phyloP scores from a whole-genome alignment of 371 early-diverging fungal species.

The Mortierella sp. region DNA sequence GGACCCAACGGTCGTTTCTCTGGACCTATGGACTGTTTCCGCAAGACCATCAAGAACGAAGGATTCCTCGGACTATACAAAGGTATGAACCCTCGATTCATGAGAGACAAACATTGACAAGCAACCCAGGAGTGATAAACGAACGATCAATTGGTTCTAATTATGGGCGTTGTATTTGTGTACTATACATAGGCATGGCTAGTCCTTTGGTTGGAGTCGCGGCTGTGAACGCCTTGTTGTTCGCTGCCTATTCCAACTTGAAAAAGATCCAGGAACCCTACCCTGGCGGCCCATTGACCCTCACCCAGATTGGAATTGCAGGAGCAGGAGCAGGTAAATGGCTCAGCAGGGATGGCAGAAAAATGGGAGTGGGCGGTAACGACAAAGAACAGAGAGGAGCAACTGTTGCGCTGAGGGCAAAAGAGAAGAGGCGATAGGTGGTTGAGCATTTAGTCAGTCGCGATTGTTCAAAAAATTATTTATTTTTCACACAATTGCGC shows the following conservation, averaged over 20 bases:
- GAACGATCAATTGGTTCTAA: background rate
- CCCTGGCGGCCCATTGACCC: constrained; percentile 42
- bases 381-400: background rate
- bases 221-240: constrained; percentile 86
- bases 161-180: background rate
- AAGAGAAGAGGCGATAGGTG: background rate
- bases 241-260: constrained; percentile 80
- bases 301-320: constrained; percentile 79
- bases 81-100: constrained; percentile 60
- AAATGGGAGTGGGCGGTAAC: background rate
- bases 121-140: background rate
- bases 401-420: background rate
- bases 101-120: background rate
- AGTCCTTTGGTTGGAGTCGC: constrained; percentile 87
- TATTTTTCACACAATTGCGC: background rate
- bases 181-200: constrained; percentile 75
- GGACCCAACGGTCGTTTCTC: constrained; percentile 66
- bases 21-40: constrained; percentile 79
- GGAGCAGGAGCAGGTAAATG: constrained; percentile 82
- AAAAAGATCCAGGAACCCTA: constrained; percentile 65
- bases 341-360: background rate
- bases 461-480: background rate
- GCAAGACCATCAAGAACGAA: constrained; percentile 74
- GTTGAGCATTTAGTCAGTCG: background rate
- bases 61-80: constrained; percentile 83